These are phyloP conservation scores for Cubamyces lactineus DNA, from an alignment of 768 basidiomycete genomes.

Conservation along the genomic window DNA sequence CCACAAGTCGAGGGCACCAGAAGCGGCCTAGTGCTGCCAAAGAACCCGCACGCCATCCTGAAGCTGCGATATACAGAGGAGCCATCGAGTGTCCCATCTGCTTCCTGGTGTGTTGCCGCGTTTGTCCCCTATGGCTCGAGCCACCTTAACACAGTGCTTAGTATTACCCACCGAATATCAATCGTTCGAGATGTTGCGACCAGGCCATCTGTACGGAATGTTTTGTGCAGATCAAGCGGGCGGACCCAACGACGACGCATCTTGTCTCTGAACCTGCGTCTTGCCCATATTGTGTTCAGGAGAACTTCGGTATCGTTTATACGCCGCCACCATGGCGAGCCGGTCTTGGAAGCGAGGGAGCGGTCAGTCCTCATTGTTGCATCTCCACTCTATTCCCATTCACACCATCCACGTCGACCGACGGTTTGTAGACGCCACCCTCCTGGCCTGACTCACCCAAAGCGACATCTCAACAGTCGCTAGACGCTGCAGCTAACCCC, in stretches of 20 bases:
- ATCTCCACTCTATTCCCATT: neutral
- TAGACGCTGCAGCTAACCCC: slow-evolving; percentile 15
- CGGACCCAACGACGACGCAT: slow-evolving; percentile 93
- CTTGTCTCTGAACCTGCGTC: slow-evolving; percentile 95
- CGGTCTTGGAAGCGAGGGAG: slow-evolving; percentile 76
- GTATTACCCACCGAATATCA: slow-evolving; percentile 98
- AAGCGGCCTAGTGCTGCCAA: slow-evolving; percentile 64
- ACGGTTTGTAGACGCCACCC: slow-evolving; percentile 40
- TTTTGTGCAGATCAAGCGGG: slow-evolving; percentile 98
- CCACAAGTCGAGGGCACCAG: slow-evolving; percentile 44
- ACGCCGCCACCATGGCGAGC: slow-evolving; percentile 78
- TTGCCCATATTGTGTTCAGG: slow-evolving; percentile 97
- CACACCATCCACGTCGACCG: neutral
- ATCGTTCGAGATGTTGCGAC: slow-evolving; percentile 96
- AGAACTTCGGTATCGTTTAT: slow-evolving; percentile 95
- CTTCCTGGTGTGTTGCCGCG: slow-evolving; percentile 74
- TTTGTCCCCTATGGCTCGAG: slow-evolving; percentile 23
- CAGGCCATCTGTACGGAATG: slow-evolving; percentile 99
- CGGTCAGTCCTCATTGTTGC: slow-evolving; percentile 46
- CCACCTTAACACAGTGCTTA: slow-evolving; percentile 37
- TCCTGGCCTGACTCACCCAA: slow-evolving; percentile 59
- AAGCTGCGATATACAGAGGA: slow-evolving; percentile 80
- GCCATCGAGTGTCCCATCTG: slow-evolving; percentile 98
- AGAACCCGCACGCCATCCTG: slow-evolving; percentile 65
- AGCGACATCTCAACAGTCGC: slow-evolving; percentile 30